Evolutionary conservation across 179 eudicot species (phyloP), one percentile per base, ranked within the genome.

Genomic region (Beta lomatogona): DNA sequence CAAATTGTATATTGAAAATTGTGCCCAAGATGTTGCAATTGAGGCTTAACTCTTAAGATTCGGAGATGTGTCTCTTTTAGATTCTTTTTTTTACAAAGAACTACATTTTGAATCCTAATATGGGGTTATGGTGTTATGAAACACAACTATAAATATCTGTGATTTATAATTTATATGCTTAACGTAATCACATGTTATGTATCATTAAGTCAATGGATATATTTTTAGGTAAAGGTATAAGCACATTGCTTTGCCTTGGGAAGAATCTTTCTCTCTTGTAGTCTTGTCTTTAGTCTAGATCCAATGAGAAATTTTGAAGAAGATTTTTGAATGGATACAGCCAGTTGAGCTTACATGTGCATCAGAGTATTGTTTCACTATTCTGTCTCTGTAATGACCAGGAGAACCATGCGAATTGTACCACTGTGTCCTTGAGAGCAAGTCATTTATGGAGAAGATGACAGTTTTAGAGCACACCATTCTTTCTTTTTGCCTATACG

Each of bases 381-480:
- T 46, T 64, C 22, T 58, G 15, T 63, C 75, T 63, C 6, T 54
- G 6, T 60, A 75, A 85, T 77, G 82, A 79, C 74, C 93, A 95
- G 98, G 99, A 81, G 97, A 96, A 85, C 93, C 97, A 80, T 93
- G 99, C 66, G 99, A 94, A 83, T 65, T 85, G 21, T 96, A 92
- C 81, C 99, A 96, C 78, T 93, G 97, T 78, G 95, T 97, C 68
- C 97, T 94, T 71, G 98, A 97, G 86, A 97, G 99, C 89, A 97
- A 94, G 85, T 97, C 99, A 67, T 97, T 97, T 85, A 90, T 97
- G 86, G 97, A 97, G 84, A 97, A 97, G 90, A 97, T 97, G 99
- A 92, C 93, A 60, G 97, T 97, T 87, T 90, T 92, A 83, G 98
- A 94, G 85, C 99, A 97, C 86, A 97, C 99, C 45, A 93, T 80